Base-by-base conservation (phyloP, 1,284 basidiomycete species). In the Somion occarium region DNA sequence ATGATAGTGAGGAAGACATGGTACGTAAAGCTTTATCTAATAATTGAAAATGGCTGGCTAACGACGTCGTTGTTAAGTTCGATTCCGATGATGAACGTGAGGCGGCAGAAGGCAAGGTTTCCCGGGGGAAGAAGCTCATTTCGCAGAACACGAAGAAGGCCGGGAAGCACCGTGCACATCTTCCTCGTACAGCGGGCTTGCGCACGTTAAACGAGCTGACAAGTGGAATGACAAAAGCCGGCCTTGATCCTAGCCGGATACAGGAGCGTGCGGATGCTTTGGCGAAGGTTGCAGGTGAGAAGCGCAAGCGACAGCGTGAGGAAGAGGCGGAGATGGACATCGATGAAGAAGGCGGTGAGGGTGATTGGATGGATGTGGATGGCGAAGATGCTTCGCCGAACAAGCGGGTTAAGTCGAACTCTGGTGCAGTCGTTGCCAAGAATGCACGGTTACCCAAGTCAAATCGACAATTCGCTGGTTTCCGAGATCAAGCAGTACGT, bases 1-100 rank as follows among this genome's bases (percentile, higher is more conserved):
- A 99, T 70, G 91, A 92, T 44, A 83, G 77, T 54, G 92, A 91
- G 50, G 89, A 89, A 51, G 88, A 93, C 50, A 89, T 91, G 65
- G 89, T 92, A 62, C 59, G 77, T 67, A 3, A 25, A 11, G n/a
- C 25, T 46, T n/a, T 12, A 22, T 26, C 11, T n/a, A 27, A 46
- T 4, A 18, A 19, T 44, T 45, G 23, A 23, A 22, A 23, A 13
- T 7, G 7, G 9, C 19, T 41, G 9, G 9, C 39, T 41, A 41
- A 41, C 39, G 39, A 9, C 20, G 18, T 41, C 18, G 19, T 19
- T 22, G 9, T 41, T 41, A 7, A 93, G 88, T 79, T 89, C 62
- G 89, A 94, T 69, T 95, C 93, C 12, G 95, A 97, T 53, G 94
- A 96, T 67, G 93, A 97, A 67, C 84, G 87, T 20, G 88, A 91